A percentile compares a stretch with the other conserved stretches of the same genome.
phyloP scores from a whole-genome alignment of 1,284 basidiomycete genomes.

The Porogramme epimiltina region DNA sequence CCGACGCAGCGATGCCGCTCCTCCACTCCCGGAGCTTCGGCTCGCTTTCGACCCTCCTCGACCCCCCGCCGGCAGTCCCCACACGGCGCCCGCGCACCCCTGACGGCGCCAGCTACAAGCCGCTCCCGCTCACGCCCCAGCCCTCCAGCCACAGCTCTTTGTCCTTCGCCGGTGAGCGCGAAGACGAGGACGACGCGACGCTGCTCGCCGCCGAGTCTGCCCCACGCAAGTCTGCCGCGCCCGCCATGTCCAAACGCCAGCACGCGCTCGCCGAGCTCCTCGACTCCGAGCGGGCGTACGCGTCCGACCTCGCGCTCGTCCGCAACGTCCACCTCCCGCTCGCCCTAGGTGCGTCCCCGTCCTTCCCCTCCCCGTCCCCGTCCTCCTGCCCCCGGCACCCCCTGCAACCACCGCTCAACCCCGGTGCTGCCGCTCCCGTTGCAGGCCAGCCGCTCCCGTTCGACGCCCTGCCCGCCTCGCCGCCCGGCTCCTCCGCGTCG shows the following conservation, averaged over 20 bases:
- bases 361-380: neutral
- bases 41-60: conserved; percentile 33
- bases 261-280: conserved; percentile 86
- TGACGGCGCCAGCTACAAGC: conserved; percentile 36
- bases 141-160: conserved; percentile 15
- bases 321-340: conserved; percentile 83
- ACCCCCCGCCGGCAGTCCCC: conserved; percentile 17
- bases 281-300: conserved; percentile 85
- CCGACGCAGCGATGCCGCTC: conserved; percentile 26
- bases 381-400: too few relatives aligned
- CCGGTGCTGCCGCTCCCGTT: neutral
- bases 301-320: conserved; percentile 84
- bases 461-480: conserved; percentile 29
- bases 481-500: conserved; percentile 37
- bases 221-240: conserved; percentile 18
- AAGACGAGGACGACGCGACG: conserved; percentile 17
- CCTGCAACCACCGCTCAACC: too few relatives aligned
- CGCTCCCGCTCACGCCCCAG: conserved; percentile 33
- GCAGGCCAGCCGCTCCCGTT: conserved; percentile 35
- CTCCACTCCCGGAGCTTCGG: conserved; percentile 32
- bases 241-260: conserved; percentile 64
- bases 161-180: conserved; percentile 8
- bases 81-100: conserved; percentile 25
- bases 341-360: conserved; percentile 54
- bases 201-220: conserved; percentile 16